Evolutionary conservation across 441 rosid genomes (phyloP).

Genomic region (Aleurites moluccanus): DNA sequence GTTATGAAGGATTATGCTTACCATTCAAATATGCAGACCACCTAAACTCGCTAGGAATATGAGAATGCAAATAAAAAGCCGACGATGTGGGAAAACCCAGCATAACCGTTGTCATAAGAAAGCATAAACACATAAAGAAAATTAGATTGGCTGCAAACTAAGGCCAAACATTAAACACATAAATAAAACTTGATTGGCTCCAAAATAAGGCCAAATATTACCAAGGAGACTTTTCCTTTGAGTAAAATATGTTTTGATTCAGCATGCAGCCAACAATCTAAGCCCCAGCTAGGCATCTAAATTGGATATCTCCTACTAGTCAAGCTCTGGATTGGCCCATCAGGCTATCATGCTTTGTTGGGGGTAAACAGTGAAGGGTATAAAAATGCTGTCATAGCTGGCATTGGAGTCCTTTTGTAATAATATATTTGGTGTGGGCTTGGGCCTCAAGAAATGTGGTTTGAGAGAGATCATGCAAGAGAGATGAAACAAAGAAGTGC

Average conservation of each 20-base stretch:
- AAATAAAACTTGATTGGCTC: neutral
- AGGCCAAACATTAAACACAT: no score
- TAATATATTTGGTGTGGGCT: slow-evolving; percentile 5
- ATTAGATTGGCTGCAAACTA: no score
- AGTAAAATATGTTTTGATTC: neutral
- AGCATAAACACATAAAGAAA: no score
- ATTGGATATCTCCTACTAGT: neutral
- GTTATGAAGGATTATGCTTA: neutral
- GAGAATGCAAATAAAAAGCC: neutral
- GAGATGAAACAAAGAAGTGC: no score
- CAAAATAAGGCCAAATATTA: neutral
- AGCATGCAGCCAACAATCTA: neutral
- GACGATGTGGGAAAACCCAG: neutral
- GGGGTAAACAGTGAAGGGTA: neutral
- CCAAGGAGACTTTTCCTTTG: neutral
- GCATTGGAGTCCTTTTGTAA: neutral
- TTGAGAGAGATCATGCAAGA: neutral
- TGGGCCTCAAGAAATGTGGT: neutral
- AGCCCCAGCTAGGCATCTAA: neutral
- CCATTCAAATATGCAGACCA: no score
- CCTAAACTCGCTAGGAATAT: neutral
- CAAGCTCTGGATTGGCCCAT: neutral
- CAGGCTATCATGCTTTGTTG: neutral
- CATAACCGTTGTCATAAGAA: neutral
- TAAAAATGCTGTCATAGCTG: neutral